Conservation (phyloP, 805 yeast species). For the Cyberlindnera amylophila region DNA sequence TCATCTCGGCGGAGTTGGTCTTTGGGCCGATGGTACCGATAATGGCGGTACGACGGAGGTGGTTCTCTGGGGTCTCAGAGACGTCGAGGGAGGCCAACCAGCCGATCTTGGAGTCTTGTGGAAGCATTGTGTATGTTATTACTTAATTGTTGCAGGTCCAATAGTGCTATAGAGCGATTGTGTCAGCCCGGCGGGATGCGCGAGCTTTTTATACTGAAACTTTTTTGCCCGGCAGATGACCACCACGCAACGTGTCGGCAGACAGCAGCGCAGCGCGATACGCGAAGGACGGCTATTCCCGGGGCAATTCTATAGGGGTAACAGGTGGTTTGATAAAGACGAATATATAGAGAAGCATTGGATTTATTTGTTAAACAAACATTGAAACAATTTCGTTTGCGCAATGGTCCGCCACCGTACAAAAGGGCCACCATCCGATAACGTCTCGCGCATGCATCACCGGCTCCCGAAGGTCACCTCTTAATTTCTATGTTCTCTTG, state of each 20-base stretch:
- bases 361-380: too few relatives aligned
- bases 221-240: conserved; percentile 1
- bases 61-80: conserved; percentile 27
- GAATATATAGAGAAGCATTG: too few relatives aligned
- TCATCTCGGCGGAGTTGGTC: conserved; percentile 83
- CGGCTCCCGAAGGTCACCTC: too few relatives aligned
- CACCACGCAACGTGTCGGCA: conserved; percentile 7
- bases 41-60: conserved; percentile 80
- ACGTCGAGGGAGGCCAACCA: conserved; percentile 28
- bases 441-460: too few relatives aligned
- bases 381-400: too few relatives aligned
- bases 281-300: too few relatives aligned
- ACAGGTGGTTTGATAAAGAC: too few relatives aligned
- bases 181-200: too few relatives aligned
- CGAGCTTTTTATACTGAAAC: neutral
- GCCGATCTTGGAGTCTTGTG: conserved; percentile 27
- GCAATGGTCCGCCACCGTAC: too few relatives aligned
- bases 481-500: too few relatives aligned
- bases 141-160: neutral
- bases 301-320: too few relatives aligned
- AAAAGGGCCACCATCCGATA: too few relatives aligned
- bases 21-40: conserved; percentile 99
- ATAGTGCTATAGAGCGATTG: neutral
- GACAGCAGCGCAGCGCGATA: neutral
- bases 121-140: conserved; percentile 9